Evolutionary conservation across 495 filamentous ascomycete species (phyloP), one percentile per base, ranked within the genome.

Genomic region (Podospora sp.): DNA sequence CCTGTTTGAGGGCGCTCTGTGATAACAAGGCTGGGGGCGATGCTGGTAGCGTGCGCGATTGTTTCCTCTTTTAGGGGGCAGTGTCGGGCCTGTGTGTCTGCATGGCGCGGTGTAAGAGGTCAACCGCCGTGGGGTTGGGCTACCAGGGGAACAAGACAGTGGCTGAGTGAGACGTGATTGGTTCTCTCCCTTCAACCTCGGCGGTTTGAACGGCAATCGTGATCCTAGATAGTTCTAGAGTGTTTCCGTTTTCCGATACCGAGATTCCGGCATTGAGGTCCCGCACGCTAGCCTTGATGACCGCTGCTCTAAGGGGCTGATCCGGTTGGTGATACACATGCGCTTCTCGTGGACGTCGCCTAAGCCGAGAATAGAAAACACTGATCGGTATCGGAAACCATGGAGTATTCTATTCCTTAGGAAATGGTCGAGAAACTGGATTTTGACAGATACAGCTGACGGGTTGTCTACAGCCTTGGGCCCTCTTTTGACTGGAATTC

Each of bases 401-500:
- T 46, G 40, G 5, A 46, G 40, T 18, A 46, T 14, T 4, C 40
- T 18, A 11, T 46, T 46, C 40, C 11, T 11, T 33, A 12, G 33
- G 12, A 5, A 36, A 36, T 18, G 2, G 2, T 18, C 16, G 12
- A 2, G 40, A 6, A 6, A 14, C 5, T 46, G 40, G 16, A 46
- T 46, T 46, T 4, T 11, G 5, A 55, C 22, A 55, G 20, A 26
- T 60, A 33, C 6, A 14, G 1, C 67, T 77, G 7, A 2, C 1
- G 22, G 12, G 8, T 60, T 1, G 18, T 26, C 27, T 36, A 62
- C 40, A 91, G 78, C 75, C 87, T 91, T 1, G 88, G 64, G 64
- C 77, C 80, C 6, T 81, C 76, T 76, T 85, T 85, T 11, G 63
- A 14, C 26, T 77, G 80, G 75, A 88, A 91, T 56, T 89, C 88